Base-by-base conservation (phyloP, 441 rosid genomes). In the Populus tomentosa region DNA sequence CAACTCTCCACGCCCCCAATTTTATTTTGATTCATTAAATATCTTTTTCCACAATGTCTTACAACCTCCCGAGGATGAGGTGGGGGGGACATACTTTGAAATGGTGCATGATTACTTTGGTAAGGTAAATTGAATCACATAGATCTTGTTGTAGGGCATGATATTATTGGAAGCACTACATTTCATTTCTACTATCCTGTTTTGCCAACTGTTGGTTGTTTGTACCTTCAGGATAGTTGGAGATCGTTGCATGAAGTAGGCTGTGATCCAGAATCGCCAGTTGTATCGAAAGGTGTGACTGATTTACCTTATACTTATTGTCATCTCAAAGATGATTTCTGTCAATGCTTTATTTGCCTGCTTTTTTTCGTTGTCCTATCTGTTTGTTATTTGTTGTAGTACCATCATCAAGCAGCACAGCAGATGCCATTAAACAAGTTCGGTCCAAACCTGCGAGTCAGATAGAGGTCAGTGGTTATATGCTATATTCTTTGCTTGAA, bases 41-140 rank as follows among this genome's bases (percentile, higher is more conserved):
- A 96, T 96, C 2, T 96, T 96, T 82, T 96, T 96, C 87, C 97
- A 92, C 83, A 96, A 96, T 82, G 98, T 96, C 69, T 85, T 96
- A 83, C 99, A 86, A 79, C 98, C 98, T 78, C 98, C 98, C 18
- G 90, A 87, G 80, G 97, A 91, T 83, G 92, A 90, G 86, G 86
- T 90, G 73, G 91, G 91, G 32, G 86, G 84, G 73, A 79, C 90
- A 23, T 84, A 84, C 88, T 88, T 87, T 81, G 94, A 93, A 80
- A 79, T 92, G 66, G 76, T 89, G 84, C 87, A 85, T 70, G 86
- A 85, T 80, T 89, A 92, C 90, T 79, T 90, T 77, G 92, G 88
- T 80, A 92, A 90, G 97, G 99, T 96, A 90, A 88, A 82, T 80
- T 75, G 69, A 85, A 61, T 75, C 71, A 53, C 71, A 10, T 69